These are phyloP conservation scores for Geosmithia putterillii DNA, from an alignment of 2,329 filamentous ascomycete genomes.

Conservation along the genomic window DNA sequence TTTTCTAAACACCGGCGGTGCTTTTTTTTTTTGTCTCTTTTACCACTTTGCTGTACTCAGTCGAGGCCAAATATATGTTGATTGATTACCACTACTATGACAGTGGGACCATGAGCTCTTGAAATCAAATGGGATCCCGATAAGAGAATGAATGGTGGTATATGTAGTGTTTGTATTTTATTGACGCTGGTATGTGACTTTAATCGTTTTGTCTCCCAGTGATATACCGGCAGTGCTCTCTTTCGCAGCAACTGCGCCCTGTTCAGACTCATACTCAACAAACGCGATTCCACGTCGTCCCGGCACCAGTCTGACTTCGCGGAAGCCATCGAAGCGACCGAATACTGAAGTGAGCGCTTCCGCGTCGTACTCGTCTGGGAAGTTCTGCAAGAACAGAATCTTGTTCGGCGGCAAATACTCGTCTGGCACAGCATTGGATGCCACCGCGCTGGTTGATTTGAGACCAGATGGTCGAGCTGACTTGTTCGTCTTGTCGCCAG, in stretches of 20 bases:
- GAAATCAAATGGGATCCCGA: background rate
- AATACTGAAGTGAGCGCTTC: conserved; percentile 74
- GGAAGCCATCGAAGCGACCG: conserved; percentile 83
- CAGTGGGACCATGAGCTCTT: background rate
- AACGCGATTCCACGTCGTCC: conserved; percentile 84
- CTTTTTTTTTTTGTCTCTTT: conserved; percentile 3
- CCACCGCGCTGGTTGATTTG: conserved; percentile 59
- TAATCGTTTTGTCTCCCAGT: conserved; percentile 67
- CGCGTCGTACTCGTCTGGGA: conserved; percentile 77
- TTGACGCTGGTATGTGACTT: conserved; percentile 93
- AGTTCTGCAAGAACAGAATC: conserved; percentile 84
- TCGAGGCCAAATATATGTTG: background rate
- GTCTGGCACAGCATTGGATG: conserved; percentile 74
- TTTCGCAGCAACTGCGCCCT: conserved; percentile 83
- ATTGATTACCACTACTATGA: background rate
- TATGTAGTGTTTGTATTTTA: conserved; percentile 21
- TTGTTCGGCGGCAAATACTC: conserved; percentile 97
- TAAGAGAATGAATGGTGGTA: background rate
- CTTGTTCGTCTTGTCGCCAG: conserved; percentile 51
- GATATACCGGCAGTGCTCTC: conserved; percentile 82
- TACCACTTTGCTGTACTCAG: background rate
- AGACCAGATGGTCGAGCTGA: conserved; percentile 48
- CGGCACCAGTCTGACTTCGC: conserved; percentile 81
- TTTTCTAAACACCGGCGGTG: conserved; percentile 44
- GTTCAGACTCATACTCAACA: conserved; percentile 88